These are phyloP conservation scores for Pythium pyrilobum DNA, from an alignment of 352 stramenopile genomes.

Conservation along the genomic window DNA sequence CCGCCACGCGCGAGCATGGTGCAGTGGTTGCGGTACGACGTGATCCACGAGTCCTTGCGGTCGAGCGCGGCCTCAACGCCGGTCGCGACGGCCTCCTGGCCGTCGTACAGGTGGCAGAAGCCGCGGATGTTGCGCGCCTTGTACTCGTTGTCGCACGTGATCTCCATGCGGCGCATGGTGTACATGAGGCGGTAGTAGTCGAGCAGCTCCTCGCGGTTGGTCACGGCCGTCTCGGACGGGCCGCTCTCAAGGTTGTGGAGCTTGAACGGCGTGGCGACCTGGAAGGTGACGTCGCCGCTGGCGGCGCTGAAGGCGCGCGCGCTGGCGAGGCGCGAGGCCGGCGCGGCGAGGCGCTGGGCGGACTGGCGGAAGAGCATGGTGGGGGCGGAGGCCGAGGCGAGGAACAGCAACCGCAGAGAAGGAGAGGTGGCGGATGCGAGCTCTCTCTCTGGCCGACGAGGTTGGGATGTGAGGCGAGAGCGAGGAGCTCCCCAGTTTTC, in stretches of 20 bases:
- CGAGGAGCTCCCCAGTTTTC: slow-evolving; percentile 19
- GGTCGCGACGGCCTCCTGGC: slow-evolving; percentile 98
- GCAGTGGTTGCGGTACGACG: slow-evolving; percentile 99
- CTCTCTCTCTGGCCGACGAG: neutral
- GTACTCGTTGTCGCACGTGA: slow-evolving; percentile 99
- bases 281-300: slow-evolving; percentile 59
- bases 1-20: slow-evolving; percentile 94
- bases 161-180: slow-evolving; percentile 99
- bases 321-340: slow-evolving; percentile 25
- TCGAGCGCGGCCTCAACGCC: slow-evolving; percentile 96
- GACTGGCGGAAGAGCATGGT: slow-evolving; percentile 65
- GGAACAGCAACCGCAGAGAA: too few relatives aligned
- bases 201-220: slow-evolving; percentile 96
- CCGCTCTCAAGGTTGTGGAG: slow-evolving; percentile 76
- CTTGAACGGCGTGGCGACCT: slow-evolving; percentile 69
- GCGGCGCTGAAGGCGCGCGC: slow-evolving; percentile 61
- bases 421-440: neutral
- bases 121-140: slow-evolving; percentile 98
- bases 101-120: slow-evolving; percentile 99
- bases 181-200: slow-evolving; percentile 99
- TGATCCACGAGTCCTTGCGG: slow-evolving; percentile 97
- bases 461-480: slow-evolving; percentile 20
- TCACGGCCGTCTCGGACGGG: slow-evolving; percentile 53
- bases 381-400: too few relatives aligned
- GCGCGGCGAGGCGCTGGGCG: slow-evolving; percentile 25